phyloP scores from a whole-genome alignment of 345 rosid genomes.

The Conringia planisiliqua region DNA sequence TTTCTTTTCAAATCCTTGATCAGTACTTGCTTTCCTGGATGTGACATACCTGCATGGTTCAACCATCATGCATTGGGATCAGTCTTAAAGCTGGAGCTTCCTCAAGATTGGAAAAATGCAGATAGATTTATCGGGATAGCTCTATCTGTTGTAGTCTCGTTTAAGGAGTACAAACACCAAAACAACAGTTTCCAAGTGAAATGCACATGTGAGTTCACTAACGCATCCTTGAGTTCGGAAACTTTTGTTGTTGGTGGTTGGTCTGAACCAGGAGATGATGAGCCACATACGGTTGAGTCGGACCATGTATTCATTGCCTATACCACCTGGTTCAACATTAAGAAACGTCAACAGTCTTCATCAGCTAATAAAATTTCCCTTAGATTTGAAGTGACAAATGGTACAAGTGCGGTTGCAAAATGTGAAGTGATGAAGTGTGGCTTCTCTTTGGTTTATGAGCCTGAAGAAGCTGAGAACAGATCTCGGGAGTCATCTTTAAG shows the following conservation, averaged over 20 bases:
- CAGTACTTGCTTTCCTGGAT: constrained; percentile 19
- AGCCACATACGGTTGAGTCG: not conserved
- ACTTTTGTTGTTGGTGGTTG: constrained; percentile 4
- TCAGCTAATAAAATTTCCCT: not conserved
- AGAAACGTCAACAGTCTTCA: not conserved
- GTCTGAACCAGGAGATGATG: constrained; percentile 8
- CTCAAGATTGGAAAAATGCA: not conserved
- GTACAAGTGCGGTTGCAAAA: not conserved
- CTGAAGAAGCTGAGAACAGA: no score
- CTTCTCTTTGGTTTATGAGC: not conserved
- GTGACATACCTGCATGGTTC: constrained; percentile 12
- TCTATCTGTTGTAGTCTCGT: constrained; percentile 9
- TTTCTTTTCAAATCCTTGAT: constrained; percentile 14
- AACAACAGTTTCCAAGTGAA: constrained; percentile 1
- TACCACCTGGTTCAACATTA: not conserved
- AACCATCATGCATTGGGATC: constrained; percentile 2
- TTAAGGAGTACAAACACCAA: not conserved
- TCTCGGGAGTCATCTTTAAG: no score
- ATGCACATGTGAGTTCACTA: not conserved
- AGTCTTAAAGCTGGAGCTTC: not conserved
- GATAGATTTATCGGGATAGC: not conserved
- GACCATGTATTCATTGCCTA: constrained; percentile 23
- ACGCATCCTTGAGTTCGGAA: not conserved
- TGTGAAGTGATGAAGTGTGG: constrained; percentile 21
- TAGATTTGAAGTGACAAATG: constrained; percentile 17